phyloP scores from a whole-genome alignment of 345 rosid species.

The Eucalyptus tenuipes region DNA sequence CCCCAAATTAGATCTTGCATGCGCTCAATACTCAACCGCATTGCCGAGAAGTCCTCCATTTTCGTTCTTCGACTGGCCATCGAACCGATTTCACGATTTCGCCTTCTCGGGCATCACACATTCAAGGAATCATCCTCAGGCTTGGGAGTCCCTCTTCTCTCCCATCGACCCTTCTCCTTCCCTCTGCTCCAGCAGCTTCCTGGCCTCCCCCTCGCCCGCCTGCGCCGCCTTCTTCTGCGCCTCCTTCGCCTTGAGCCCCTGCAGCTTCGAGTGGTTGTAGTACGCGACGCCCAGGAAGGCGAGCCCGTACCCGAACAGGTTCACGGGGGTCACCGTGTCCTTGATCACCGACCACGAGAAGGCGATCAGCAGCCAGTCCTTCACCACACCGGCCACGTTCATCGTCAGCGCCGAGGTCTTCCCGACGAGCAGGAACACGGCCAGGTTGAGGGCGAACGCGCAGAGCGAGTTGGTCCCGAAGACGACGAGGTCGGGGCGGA shows the following conservation, averaged over 20 bases:
- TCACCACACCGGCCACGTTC: conserved; percentile 99
- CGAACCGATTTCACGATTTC: neutral
- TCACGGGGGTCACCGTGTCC: conserved; percentile 88
- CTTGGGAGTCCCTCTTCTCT: conserved; percentile 47
- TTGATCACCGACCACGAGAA: conserved; percentile 97
- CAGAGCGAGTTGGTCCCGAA: conserved; percentile 83
- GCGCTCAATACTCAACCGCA: neutral
- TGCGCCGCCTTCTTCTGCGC: conserved; percentile 40
- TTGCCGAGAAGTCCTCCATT: neutral
- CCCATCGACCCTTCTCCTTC: conserved; percentile 34
- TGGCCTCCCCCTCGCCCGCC: conserved; percentile 68
- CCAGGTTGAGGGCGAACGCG: conserved; percentile 85
- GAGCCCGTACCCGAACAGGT: conserved; percentile 78
- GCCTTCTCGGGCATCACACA: neutral
- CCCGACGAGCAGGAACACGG: conserved; percentile 90
- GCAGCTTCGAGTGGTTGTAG: conserved; percentile 86
- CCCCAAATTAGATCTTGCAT: neutral
- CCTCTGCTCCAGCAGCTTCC: conserved; percentile 73
- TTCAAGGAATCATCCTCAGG: conserved; percentile 7
- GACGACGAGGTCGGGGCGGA: conserved; percentile 69
- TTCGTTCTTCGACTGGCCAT: neutral
- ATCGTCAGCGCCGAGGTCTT: conserved; percentile 95
- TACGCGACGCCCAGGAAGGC: conserved; percentile 91
- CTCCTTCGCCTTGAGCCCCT: conserved; percentile 84
- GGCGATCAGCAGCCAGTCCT: conserved; percentile 95